A percentile compares a stretch with the other conserved stretches of the same genome.
These are phyloP conservation scores for Somion occarium DNA, from an alignment of 1,284 basidiomycete genomes.

Conservation along the genomic window DNA sequence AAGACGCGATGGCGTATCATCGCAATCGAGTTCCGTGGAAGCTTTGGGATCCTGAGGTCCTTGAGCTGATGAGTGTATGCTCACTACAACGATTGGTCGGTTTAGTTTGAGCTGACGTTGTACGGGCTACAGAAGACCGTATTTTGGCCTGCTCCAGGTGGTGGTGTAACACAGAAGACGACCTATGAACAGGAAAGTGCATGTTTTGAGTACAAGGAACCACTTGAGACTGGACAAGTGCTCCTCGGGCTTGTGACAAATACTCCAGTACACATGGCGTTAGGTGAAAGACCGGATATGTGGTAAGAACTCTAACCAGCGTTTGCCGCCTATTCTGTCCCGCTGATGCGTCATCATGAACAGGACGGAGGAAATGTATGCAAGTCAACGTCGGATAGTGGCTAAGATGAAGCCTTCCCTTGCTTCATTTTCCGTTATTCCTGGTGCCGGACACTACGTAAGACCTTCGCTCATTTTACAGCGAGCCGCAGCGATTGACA, in stretches of 20 bases:
- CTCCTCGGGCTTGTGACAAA: neutral
- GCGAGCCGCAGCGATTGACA: neutral
- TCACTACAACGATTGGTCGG: neutral
- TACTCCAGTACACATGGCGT: neutral
- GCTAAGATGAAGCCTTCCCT: neutral
- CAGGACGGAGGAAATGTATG: neutral
- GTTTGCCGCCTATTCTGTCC: neutral
- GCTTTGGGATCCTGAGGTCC: neutral
- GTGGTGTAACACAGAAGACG: neutral
- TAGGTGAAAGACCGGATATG: neutral
- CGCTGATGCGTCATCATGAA: neutral
- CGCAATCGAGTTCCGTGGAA: neutral
- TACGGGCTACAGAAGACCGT: neutral
- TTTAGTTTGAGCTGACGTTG: neutral
- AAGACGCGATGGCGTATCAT: neutral
- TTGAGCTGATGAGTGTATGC: neutral
- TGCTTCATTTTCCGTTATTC: neutral
- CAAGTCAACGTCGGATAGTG: neutral
- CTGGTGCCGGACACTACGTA: neutral
- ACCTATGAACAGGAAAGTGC: constrained; percentile 1
- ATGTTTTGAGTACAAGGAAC: neutral
- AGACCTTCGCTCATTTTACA: neutral
- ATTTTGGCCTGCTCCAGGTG: neutral
- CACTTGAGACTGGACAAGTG: neutral
- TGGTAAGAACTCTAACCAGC: neutral